Evolutionary conservation across 2,329 filamentous ascomycete genomes (phyloP).

Genomic region (Beauveria varroae): DNA sequence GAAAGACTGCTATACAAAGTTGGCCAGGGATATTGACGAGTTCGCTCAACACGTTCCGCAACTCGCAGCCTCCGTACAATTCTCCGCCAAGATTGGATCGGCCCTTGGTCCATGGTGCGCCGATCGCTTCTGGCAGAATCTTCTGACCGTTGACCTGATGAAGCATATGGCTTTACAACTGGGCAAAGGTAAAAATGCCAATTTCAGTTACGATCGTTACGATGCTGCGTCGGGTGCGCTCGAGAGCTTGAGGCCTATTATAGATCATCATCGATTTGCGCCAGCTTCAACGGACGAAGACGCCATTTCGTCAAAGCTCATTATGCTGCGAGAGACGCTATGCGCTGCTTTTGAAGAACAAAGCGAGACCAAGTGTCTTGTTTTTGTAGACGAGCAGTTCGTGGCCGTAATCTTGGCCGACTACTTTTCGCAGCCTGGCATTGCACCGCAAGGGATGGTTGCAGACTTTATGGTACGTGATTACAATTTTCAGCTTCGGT

Average conservation of each 20-base stretch:
- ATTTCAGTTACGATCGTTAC: conserved; percentile 18
- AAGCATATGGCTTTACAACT: conserved; percentile 53
- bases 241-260: conserved; percentile 46
- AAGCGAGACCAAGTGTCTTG: conserved; percentile 54
- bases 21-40: conserved; percentile 51
- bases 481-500: neutral
- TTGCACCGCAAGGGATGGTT: conserved; percentile 51
- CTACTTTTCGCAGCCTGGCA: conserved; percentile 49
- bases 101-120: conserved; percentile 78
- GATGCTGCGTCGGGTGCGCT: conserved; percentile 50
- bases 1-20: conserved; percentile 48
- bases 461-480: conserved; percentile 53
- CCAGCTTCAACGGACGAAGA: conserved; percentile 22
- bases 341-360: conserved; percentile 57
- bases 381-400: conserved; percentile 75
- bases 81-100: conserved; percentile 43
- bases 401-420: conserved; percentile 68
- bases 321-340: conserved; percentile 54
- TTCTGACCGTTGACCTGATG: conserved; percentile 55
- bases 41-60: conserved; percentile 32
- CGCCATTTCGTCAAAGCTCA: conserved; percentile 66
- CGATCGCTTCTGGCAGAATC: conserved; percentile 71
- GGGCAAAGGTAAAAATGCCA: conserved; percentile 27
- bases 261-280: conserved; percentile 43
- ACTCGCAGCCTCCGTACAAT: conserved; percentile 55